phyloP scores from a whole-genome alignment of 1,284 basidiomycete genomes.

The Tilletia caries region DNA sequence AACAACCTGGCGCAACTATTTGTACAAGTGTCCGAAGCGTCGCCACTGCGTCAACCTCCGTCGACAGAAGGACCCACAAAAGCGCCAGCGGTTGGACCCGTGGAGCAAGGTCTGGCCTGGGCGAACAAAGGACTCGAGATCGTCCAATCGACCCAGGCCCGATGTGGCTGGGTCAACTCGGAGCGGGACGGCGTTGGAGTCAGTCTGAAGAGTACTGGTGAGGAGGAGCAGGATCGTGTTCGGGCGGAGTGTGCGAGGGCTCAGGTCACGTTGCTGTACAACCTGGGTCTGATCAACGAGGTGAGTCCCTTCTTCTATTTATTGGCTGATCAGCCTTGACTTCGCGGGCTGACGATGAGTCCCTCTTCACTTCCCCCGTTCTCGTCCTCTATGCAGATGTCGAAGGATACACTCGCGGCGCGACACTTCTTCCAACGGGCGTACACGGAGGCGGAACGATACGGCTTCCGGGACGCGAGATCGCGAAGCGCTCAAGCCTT shows the following conservation, averaged over 20 bases:
- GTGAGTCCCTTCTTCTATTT: slow-evolving; percentile 3
- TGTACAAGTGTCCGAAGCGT: slow-evolving; percentile 20
- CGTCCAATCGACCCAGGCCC: slow-evolving; percentile 30
- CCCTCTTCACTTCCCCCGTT: neutral
- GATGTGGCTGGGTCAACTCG: slow-evolving; percentile 13
- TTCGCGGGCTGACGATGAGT: neutral
- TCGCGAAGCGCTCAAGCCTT: slow-evolving; percentile 20
- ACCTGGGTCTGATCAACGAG: slow-evolving; percentile 37
- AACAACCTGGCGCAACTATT: slow-evolving; percentile 51
- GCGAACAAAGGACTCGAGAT: slow-evolving; percentile 47
- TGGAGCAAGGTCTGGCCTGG: slow-evolving; percentile 47
- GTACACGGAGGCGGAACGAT: slow-evolving; percentile 19
- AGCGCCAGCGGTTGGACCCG: neutral
- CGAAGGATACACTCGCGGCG: slow-evolving; percentile 18
- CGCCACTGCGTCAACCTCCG: neutral
- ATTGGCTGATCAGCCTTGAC: neutral
- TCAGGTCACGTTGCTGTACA: slow-evolving; percentile 48
- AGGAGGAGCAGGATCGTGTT: slow-evolving; percentile 24
- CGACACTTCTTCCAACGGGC: slow-evolving; percentile 19
- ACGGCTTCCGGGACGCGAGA: slow-evolving; percentile 23
- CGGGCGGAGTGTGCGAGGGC: slow-evolving; percentile 41
- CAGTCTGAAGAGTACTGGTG: slow-evolving; percentile 18
- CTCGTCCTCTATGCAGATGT: slow-evolving; percentile 17
- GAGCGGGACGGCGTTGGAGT: neutral
- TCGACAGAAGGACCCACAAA: neutral